phyloP scores from a whole-genome alignment of 495 filamentous ascomycete genomes.

The Schizothecium vesticola region DNA sequence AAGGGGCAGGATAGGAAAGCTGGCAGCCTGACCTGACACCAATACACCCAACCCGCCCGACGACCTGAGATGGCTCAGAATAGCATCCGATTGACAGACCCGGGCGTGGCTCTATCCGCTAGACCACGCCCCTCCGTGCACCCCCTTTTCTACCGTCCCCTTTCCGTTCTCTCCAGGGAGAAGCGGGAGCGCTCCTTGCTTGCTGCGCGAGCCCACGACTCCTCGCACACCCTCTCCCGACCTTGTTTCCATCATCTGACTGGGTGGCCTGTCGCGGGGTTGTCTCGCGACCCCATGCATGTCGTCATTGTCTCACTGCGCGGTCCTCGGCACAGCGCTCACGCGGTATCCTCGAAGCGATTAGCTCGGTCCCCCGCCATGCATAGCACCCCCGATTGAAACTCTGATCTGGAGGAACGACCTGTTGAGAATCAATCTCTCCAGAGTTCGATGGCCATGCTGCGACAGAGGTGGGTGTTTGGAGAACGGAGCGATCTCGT shows the following conservation, averaged over 20 bases:
- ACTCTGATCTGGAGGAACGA: not conserved
- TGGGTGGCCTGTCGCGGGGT: slow-evolving; percentile 1
- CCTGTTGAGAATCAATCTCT: not conserved
- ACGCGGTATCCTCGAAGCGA: not conserved
- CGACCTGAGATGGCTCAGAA: not conserved
- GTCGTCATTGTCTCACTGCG: slow-evolving; percentile 14
- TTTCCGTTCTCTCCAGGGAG: not conserved
- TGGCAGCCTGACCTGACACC: not conserved
- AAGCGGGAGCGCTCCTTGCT: slow-evolving; percentile 3
- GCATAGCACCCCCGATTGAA: not conserved
- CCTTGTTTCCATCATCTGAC: slow-evolving; percentile 7
- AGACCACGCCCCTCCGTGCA: not conserved
- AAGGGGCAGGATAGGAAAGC: not conserved
- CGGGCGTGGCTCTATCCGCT: not conserved
- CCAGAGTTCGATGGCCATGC: not conserved
- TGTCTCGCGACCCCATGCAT: not conserved
- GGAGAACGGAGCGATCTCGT: not conserved
- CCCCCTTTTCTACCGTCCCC: not conserved
- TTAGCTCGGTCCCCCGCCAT: not conserved
- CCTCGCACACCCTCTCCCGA: not conserved
- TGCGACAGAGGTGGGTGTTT: not conserved
- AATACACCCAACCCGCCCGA: not conserved
- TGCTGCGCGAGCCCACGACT: not conserved
- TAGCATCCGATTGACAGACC: not conserved
- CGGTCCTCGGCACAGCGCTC: not conserved